Conservation (phyloP, 2,329 filamentous ascomycete genomes). For the Colletotrichum sp. region DNA sequence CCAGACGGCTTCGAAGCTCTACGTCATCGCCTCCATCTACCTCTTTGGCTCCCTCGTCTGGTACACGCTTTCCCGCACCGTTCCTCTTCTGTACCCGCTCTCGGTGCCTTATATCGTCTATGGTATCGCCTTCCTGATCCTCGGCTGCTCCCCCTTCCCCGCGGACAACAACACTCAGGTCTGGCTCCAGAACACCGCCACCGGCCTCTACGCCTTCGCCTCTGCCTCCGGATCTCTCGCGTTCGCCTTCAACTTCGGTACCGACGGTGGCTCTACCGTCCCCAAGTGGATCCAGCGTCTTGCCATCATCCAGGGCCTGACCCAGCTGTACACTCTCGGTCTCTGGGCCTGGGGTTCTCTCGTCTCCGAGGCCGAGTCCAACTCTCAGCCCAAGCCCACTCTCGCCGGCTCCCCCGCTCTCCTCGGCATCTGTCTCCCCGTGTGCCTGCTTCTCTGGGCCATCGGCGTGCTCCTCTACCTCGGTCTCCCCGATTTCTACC, state of each 20-base stretch:
- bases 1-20: conserved; percentile 62
- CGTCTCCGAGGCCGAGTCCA: conserved; percentile 15
- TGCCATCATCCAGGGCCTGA: conserved; percentile 68
- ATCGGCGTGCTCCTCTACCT: conserved; percentile 61
- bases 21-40: conserved; percentile 64
- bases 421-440: conserved; percentile 58
- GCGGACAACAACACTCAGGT: conserved; percentile 39
- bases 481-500: conserved; percentile 70
- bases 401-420: conserved; percentile 33
- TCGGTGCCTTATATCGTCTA: conserved; percentile 67
- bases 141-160: conserved; percentile 63
- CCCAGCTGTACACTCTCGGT: conserved; percentile 67
- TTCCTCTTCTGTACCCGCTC: conserved; percentile 60
- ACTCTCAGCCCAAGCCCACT: conserved; percentile 13
- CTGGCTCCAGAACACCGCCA: conserved; percentile 62
- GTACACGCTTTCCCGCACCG: conserved; percentile 65
- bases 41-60: conserved; percentile 61
- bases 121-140: conserved; percentile 64
- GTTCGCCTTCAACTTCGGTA: conserved; percentile 71
- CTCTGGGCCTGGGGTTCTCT: conserved; percentile 69
- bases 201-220: conserved; percentile 64
- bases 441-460: conserved; percentile 60
- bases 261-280: conserved; percentile 65
- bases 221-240: conserved; percentile 68
- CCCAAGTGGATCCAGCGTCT: conserved; percentile 70